A percentile compares a stretch with the other conserved stretches of the same genome.
These are phyloP conservation scores for Penicillium sp. DNA, from an alignment of 2,329 filamentous ascomycete genomes.

Conservation along the genomic window DNA sequence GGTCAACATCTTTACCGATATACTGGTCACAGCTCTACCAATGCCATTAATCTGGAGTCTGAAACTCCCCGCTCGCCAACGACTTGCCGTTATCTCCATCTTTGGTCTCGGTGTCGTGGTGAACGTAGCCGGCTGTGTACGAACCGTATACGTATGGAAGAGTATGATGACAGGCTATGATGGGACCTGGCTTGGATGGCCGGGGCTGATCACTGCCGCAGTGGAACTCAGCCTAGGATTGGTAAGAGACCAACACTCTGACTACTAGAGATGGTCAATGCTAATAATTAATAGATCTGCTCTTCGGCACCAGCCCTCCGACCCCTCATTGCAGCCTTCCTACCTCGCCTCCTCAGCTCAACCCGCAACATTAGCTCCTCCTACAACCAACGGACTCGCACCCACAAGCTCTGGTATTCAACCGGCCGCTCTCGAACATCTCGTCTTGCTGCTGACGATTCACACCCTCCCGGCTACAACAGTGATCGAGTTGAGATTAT, in stretches of 20 bases:
- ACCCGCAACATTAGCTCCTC: conserved; percentile 21
- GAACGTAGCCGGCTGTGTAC: conserved; percentile 35
- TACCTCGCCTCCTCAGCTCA: conserved; percentile 33
- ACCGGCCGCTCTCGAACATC: conserved; percentile 24
- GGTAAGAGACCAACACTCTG: conserved; percentile 21
- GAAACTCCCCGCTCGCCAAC: conserved; percentile 36
- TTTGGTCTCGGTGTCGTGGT: conserved; percentile 40
- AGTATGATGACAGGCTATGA: conserved; percentile 35
- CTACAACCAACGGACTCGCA: conserved; percentile 18
- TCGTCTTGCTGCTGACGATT: conserved; percentile 7
- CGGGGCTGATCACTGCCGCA: conserved; percentile 30
- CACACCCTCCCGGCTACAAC: conserved; percentile 16
- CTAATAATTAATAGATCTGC: conserved; percentile 30
- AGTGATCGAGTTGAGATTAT: conserved; percentile 32
- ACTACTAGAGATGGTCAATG: neutral
- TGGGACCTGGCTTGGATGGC: conserved; percentile 37
- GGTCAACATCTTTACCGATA: conserved; percentile 40
- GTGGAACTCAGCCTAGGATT: conserved; percentile 38
- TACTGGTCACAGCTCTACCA: conserved; percentile 36
- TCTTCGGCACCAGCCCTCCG: conserved; percentile 38
- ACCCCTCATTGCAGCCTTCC: conserved; percentile 33
- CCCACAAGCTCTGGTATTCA: conserved; percentile 24
- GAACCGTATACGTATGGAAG: conserved; percentile 37
- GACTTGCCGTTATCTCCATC: conserved; percentile 38
- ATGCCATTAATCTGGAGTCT: conserved; percentile 44